phyloP scores from a whole-genome alignment of 1,284 basidiomycete species.

The Singerocomus rubriflavus region DNA sequence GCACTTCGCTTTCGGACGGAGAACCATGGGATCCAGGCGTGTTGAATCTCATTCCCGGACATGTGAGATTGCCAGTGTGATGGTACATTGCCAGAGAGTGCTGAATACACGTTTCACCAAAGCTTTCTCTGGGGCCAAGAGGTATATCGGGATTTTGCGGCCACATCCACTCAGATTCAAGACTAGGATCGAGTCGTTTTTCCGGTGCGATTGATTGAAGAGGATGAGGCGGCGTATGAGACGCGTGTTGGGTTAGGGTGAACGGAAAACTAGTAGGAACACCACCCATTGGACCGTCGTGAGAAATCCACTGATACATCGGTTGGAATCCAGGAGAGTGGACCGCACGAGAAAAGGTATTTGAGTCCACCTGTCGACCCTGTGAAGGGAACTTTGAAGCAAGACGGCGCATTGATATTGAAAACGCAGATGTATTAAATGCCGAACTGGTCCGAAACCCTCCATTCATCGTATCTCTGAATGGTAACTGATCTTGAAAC shows the following conservation, averaged over 20 bases:
- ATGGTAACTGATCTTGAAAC: constrained; percentile 12
- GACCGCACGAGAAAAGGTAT: constrained; percentile 8
- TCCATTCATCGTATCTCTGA: constrained; percentile 17
- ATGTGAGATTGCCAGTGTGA: neutral
- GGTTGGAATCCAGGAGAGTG: constrained; percentile 18
- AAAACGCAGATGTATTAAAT: constrained; percentile 16
- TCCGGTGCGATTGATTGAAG: constrained; percentile 17
- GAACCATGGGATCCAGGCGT: constrained; percentile 5
- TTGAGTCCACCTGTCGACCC: constrained; percentile 14
- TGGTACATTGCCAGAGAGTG: constrained; percentile 9
- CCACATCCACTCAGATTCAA: constrained; percentile 22
- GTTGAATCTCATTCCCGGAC: constrained; percentile 9
- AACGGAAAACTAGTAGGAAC: constrained; percentile 8
- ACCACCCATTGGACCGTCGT: constrained; percentile 10
- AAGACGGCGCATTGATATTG: constrained; percentile 23
- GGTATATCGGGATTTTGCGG: constrained; percentile 15
- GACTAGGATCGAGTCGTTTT: constrained; percentile 7
- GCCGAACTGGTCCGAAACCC: constrained; percentile 11
- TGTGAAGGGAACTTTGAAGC: constrained; percentile 20
- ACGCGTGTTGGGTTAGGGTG: constrained; percentile 8
- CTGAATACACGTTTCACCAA: constrained; percentile 12
- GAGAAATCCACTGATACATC: constrained; percentile 12
- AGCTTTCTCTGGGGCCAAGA: constrained; percentile 8
- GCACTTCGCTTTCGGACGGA: constrained; percentile 15
- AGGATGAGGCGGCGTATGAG: constrained; percentile 14